Conservation (phyloP, 352 stramenopile species). For the Globisporangium okanoganense region DNA sequence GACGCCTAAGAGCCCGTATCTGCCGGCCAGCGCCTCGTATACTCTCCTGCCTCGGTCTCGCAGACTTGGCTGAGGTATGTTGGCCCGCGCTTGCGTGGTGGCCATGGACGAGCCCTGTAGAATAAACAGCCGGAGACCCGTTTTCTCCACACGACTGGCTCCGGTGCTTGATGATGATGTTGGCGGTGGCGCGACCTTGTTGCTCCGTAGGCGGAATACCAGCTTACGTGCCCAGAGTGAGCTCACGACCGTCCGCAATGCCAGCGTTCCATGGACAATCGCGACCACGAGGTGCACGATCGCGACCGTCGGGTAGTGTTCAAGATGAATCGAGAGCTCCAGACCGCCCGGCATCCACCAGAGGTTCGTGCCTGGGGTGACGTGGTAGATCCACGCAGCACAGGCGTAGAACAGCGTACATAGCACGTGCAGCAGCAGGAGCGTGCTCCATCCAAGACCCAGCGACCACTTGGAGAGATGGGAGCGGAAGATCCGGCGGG, state of each 20-base stretch:
- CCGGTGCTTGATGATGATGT: background rate
- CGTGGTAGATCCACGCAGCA: slow-evolving; percentile 7
- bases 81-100: background rate
- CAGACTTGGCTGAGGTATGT: background rate
- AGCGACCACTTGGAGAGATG: slow-evolving; percentile 6
- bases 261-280: background rate
- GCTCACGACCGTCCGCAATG: background rate
- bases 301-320: background rate
- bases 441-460: background rate
- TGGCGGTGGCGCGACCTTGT: background rate
- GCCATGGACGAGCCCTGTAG: background rate
- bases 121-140: background rate
- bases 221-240: background rate
- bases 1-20: slow-evolving; percentile 17
- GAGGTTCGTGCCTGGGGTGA: background rate
- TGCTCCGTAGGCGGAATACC: background rate
- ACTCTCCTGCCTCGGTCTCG: background rate
- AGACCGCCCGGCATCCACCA: slow-evolving; percentile 6
- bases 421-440: slow-evolving; percentile 9
- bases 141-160: too few relatives aligned
- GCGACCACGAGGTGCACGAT: slow-evolving; percentile 2
- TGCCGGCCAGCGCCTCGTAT: background rate
- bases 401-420: slow-evolving; percentile 5
- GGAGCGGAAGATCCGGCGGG: slow-evolving; percentile 7
- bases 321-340: background rate